Percentiles rank a stretch among this genome's conserved stretches.
Evolutionary conservation across 148 eudicot species (phyloP).

Genomic region (Camellia lanceoleosa): DNA sequence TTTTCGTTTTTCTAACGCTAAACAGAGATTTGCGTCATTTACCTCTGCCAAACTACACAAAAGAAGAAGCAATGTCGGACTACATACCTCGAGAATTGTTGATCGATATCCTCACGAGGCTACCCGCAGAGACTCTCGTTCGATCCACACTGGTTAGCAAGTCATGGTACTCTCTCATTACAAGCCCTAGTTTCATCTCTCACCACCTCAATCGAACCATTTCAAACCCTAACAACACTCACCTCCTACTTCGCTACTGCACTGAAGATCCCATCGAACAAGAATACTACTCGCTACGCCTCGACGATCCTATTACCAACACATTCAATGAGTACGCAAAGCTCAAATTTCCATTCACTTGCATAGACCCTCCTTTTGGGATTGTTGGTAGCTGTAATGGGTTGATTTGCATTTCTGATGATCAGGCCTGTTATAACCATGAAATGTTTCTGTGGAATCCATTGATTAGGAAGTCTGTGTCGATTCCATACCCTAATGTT

Average conservation of each 20-base stretch:
- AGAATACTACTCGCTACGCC: conserved; percentile 4
- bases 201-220: conserved; percentile 2
- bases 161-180: conserved; percentile 1
- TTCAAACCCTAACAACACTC: not conserved
- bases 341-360: not conserved
- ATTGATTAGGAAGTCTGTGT: conserved; percentile 1
- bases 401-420: conserved; percentile 12
- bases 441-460: conserved; percentile 14
- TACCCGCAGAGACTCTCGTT: not conserved
- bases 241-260: not conserved
- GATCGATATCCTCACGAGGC: not conserved
- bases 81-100: conserved; percentile 1
- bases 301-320: not conserved
- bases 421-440: not conserved
- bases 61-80: not conserved
- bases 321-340: conserved; percentile 3
- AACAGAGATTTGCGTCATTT: not conserved
- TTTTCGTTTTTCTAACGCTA: too few species aligned
- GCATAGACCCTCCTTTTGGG: not conserved
- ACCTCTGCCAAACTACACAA: not conserved
- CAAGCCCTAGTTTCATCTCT: not conserved
- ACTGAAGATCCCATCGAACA: not conserved
- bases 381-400: conserved; percentile 16
- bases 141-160: conserved; percentile 3
- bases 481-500: not conserved